Conservation (phyloP, 2,329 filamentous ascomycete genomes). For the Leptographium flavum region DNA sequence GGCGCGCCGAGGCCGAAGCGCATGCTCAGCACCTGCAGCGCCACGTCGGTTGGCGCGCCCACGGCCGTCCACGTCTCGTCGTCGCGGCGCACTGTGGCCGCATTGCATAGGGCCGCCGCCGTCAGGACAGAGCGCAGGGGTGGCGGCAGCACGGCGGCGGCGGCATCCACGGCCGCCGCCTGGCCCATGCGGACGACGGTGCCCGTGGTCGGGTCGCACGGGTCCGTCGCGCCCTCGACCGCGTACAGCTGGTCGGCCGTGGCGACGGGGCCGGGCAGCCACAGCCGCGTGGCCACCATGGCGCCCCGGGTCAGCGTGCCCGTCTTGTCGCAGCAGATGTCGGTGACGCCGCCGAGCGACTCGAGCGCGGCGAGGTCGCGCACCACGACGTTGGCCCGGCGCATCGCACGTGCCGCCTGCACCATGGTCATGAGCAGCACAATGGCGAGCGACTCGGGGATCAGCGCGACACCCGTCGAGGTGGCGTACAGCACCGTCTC, state of each 20-base stretch:
- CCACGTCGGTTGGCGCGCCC: constrained; percentile 62
- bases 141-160: background rate
- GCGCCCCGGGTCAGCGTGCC: constrained; percentile 55
- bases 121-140: constrained; percentile 34
- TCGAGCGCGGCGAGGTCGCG: constrained; percentile 54
- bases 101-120: constrained; percentile 50
- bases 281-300: constrained; percentile 55
- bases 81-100: constrained; percentile 42
- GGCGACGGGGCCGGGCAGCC: no score
- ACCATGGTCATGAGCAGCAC: constrained; percentile 60
- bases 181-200: constrained; percentile 31
- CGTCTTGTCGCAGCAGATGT: constrained; percentile 63
- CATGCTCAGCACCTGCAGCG: constrained; percentile 60
- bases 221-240: constrained; percentile 46
- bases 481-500: constrained; percentile 49
- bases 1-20: constrained; percentile 45
- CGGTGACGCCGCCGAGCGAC: constrained; percentile 55
- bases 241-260: constrained; percentile 35
- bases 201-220: constrained; percentile 47
- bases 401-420: constrained; percentile 51
- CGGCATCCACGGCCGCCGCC: background rate
- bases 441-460: constrained; percentile 52
- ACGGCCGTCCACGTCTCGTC: constrained; percentile 49
- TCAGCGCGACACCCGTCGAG: constrained; percentile 48
- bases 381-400: constrained; percentile 49